phyloP scores from a whole-genome alignment of 805 yeast species.

The Lipomyces spencermartinsiae region DNA sequence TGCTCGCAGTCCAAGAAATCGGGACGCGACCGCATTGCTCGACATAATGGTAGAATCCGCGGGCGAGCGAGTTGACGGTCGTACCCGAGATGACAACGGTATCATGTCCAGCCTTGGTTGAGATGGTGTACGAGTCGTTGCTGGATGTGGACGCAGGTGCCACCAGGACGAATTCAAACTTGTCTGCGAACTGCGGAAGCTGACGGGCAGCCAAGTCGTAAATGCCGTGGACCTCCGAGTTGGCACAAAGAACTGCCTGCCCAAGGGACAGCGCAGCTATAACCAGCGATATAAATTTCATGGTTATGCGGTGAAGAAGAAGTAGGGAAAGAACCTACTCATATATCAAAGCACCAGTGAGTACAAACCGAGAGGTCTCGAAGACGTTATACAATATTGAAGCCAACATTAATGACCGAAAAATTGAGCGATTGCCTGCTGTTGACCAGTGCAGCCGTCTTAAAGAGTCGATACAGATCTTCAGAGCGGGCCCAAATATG shows the following conservation, averaged over 20 bases:
- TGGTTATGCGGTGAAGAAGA: not conserved
- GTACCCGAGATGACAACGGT: not conserved
- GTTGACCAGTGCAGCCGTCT: not conserved
- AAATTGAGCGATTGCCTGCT: not conserved
- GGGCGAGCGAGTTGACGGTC: not conserved
- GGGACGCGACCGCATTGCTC: not conserved
- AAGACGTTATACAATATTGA: not conserved
- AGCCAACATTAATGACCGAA: not conserved
- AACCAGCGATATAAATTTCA: not conserved
- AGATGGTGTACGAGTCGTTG: not conserved
- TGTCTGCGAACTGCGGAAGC: not conserved
- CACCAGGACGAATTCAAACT: not conserved
- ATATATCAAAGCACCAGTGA: not conserved
- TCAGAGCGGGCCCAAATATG: not conserved
- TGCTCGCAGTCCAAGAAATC: slow-evolving; percentile 1
- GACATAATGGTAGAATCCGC: slow-evolving; percentile 1
- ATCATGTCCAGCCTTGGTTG: not conserved
- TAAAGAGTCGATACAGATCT: not conserved
- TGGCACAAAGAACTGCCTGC: not conserved
- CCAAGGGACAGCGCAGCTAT: not conserved
- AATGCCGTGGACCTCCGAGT: not conserved
- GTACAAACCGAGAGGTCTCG: not conserved
- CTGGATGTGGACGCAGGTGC: not conserved
- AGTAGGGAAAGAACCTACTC: not conserved
- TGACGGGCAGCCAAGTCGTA: not conserved